These are phyloP conservation scores for Boletales sp. DNA, from an alignment of 768 basidiomycete species.

Conservation along the genomic window DNA sequence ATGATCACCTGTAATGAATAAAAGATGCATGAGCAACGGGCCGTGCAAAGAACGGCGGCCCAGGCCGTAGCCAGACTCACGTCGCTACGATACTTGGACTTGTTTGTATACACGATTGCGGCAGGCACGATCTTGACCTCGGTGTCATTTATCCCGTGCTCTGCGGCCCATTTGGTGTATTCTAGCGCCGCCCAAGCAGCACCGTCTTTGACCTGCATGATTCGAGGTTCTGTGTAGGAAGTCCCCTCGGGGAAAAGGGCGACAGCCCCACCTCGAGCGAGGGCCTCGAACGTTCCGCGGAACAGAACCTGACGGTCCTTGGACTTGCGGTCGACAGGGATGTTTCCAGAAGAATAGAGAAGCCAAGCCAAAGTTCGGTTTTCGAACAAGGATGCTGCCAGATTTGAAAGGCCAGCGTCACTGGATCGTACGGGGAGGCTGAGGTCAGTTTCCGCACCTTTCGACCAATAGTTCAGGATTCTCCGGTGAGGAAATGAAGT, in stretches of 20 bases:
- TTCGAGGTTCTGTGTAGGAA: conserved; percentile 88
- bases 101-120: conserved; percentile 93
- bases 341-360: conserved; percentile 89
- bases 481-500: conserved; percentile 78
- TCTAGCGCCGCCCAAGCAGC: conserved; percentile 94
- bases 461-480: conserved; percentile 91
- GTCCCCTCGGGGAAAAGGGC: conserved; percentile 95
- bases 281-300: conserved; percentile 82
- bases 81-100: conserved; percentile 89
- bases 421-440: conserved; percentile 9
- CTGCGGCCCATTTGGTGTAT: conserved; percentile 75
- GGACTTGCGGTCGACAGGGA: conserved; percentile 93
- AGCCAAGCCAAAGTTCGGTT: conserved; percentile 74
- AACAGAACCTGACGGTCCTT: conserved; percentile 90
- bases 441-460: conserved; percentile 49
- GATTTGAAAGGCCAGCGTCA: conserved; percentile 14
- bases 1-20: conserved; percentile 55
- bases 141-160: conserved; percentile 45
- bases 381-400: conserved; percentile 68
- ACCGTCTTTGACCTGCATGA: conserved; percentile 92
- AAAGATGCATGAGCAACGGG: conserved; percentile 13
- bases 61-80: conserved; percentile 47
- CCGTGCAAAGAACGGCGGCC: not conserved
- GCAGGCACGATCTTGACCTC: conserved; percentile 70
- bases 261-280: conserved; percentile 76